These are phyloP conservation scores for Leccinellum luteum DNA, from an alignment of 768 basidiomycete species.

Conservation along the genomic window DNA sequence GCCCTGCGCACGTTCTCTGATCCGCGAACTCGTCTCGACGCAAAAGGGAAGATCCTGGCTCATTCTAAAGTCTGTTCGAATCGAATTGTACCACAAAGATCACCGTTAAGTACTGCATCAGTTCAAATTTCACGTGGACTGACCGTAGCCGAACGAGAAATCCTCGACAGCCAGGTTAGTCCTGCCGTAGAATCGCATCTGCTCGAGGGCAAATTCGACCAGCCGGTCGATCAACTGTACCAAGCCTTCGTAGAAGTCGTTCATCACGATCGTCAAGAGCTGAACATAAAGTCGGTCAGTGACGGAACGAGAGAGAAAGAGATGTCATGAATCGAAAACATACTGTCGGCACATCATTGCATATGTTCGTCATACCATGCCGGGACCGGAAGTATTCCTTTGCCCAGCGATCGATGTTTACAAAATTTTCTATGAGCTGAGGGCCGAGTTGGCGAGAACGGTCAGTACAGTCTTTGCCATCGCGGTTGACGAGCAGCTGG, in stretches of 20 bases:
- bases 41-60: conserved; percentile 31
- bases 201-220: conserved; percentile 21
- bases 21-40: conserved; percentile 23
- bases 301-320: background rate
- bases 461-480: conserved; percentile 9
- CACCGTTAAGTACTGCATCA: background rate
- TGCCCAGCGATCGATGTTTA: conserved; percentile 26
- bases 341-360: conserved; percentile 22
- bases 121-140: background rate
- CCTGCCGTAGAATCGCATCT: conserved; percentile 23
- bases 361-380: conserved; percentile 12
- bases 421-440: conserved; percentile 32
- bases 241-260: conserved; percentile 31
- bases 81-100: background rate
- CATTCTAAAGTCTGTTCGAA: conserved; percentile 26
- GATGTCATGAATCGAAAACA: background rate
- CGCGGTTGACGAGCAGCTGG: conserved; percentile 30
- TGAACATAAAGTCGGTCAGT: conserved; percentile 1
- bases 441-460: conserved; percentile 24
- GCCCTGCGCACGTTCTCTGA: conserved; percentile 23
- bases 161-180: conserved; percentile 18
- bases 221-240: conserved; percentile 28
- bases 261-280: conserved; percentile 30
- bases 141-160: conserved; percentile 32
- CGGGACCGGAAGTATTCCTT: conserved; percentile 27